A percentile compares a stretch with the other conserved stretches of the same genome.
phyloP scores from a whole-genome alignment of 331 rosid genomes.

The Rhamnella rubrinervis region DNA sequence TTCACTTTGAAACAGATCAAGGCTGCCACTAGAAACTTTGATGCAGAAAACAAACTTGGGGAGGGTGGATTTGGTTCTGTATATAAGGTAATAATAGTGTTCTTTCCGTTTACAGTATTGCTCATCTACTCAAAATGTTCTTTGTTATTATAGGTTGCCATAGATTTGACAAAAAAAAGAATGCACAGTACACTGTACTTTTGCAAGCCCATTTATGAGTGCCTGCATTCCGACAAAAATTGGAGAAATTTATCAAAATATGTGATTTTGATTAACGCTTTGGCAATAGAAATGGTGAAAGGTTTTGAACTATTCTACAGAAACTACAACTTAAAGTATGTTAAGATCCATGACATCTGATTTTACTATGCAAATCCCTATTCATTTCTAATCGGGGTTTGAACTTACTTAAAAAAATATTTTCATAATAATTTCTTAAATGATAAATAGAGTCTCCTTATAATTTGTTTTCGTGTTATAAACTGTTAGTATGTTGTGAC shows the following conservation, averaged over 20 bases:
- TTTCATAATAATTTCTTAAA: not conserved
- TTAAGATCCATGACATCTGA: not conserved
- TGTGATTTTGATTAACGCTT: not conserved
- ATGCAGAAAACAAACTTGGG: conserved; percentile 70
- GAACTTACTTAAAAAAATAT: not conserved
- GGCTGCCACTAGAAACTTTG: conserved; percentile 74
- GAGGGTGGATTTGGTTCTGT: conserved; percentile 97
- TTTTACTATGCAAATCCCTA: not conserved
- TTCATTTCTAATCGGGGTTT: not conserved
- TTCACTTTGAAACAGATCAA: conserved; percentile 78
- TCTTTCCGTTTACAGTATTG: not conserved
- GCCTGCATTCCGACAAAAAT: not conserved
- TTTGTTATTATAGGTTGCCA: too few relatives aligned
- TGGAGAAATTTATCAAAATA: too few relatives aligned
- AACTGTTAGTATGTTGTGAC: not conserved
- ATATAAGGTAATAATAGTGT: conserved; percentile 61
- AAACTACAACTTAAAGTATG: not conserved
- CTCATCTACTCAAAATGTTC: not conserved
- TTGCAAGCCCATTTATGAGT: not conserved
- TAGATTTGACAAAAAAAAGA: not conserved
- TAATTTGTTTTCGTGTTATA: not conserved
- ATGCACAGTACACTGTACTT: not conserved
- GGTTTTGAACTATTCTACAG: not conserved
- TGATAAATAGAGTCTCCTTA: not conserved
- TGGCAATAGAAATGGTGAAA: not conserved